A percentile compares a stretch with the other conserved stretches of the same genome.
These are phyloP conservation scores for Fragilaria crotonensis DNA, from an alignment of 108 stramenopile species.

Conservation along the genomic window DNA sequence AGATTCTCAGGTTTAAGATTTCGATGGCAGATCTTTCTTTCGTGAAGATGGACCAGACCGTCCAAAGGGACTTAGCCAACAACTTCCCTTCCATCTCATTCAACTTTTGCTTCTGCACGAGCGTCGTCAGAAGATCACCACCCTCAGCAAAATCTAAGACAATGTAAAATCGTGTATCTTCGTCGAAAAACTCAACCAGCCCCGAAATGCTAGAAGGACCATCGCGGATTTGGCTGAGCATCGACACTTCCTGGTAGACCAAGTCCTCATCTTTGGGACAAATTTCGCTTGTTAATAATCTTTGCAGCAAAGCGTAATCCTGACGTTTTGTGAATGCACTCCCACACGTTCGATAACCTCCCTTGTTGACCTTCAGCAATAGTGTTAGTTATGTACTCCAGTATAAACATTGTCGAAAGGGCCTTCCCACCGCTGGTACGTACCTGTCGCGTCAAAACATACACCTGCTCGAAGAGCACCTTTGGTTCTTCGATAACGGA, in stretches of 20 bases:
- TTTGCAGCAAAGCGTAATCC: conserved; percentile 49
- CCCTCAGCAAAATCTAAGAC: conserved; percentile 85
- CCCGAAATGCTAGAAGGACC: conserved; percentile 60
- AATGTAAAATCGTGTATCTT: conserved; percentile 70
- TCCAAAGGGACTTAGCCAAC: conserved; percentile 53
- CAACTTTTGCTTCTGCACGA: conserved; percentile 69
- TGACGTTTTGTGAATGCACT: not conserved
- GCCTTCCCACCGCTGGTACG: not conserved
- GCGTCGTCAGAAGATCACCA: conserved; percentile 92
- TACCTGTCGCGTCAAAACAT: conserved; percentile 9
- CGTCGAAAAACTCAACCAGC: conserved; percentile 90
- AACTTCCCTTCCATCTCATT: conserved; percentile 86
- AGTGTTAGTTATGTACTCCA: too few species aligned
- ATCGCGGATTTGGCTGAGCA: conserved; percentile 26
- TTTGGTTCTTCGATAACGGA: not conserved
- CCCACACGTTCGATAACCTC: not conserved
- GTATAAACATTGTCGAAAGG: too few species aligned
- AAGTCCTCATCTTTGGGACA: conserved; percentile 38
- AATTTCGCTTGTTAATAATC: conserved; percentile 49
- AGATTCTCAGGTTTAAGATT: conserved; percentile 95
- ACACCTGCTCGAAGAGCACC: not conserved
- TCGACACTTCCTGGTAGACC: conserved; percentile 48
- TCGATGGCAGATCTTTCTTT: conserved; percentile 73
- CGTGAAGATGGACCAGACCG: conserved; percentile 66
- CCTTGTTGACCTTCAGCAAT: not conserved